phyloP scores from a whole-genome alignment of 768 basidiomycete species.

The Chalciporus sphaerocephalus region DNA sequence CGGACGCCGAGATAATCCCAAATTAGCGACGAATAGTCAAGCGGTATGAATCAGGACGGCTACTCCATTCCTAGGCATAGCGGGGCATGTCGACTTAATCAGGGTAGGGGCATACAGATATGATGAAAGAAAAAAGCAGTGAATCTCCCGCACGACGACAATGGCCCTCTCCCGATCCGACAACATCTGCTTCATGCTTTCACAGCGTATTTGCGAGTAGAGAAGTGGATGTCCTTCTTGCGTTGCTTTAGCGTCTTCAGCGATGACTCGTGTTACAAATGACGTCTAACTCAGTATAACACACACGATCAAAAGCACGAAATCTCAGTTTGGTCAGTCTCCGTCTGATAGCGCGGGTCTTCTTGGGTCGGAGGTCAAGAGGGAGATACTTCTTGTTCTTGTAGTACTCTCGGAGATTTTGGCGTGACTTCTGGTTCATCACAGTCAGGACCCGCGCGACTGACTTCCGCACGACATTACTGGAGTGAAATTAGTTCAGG shows the following conservation, averaged over 20 bases:
- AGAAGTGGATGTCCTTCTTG: slow-evolving; percentile 96
- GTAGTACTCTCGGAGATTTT: slow-evolving; percentile 97
- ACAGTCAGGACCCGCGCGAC: slow-evolving; percentile 98
- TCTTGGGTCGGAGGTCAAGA: slow-evolving; percentile 96
- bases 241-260: slow-evolving; percentile 87
- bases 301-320: not conserved
- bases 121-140: slow-evolving; percentile 29
- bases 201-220: slow-evolving; percentile 89
- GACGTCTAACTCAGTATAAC: slow-evolving; percentile 5
- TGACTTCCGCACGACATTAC: slow-evolving; percentile 94
- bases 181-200: slow-evolving; percentile 61
- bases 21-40: no score
- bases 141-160: slow-evolving; percentile 10
- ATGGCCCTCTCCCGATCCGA: slow-evolving; percentile 12
- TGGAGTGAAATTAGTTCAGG: slow-evolving; percentile 30
- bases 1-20: no score
- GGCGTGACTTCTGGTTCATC: slow-evolving; percentile 96
- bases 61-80: slow-evolving; percentile 13
- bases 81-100: slow-evolving; percentile 33
- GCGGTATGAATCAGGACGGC: no score
- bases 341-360: slow-evolving; percentile 96
- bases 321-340: slow-evolving; percentile 78
- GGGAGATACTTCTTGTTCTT: slow-evolving; percentile 95
- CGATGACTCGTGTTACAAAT: slow-evolving; percentile 69
- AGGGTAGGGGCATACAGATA: slow-evolving; percentile 39